Evolutionary conservation across 2,329 filamentous ascomycete species (phyloP).

Genomic region (Neodidymelliopsis sp.): DNA sequence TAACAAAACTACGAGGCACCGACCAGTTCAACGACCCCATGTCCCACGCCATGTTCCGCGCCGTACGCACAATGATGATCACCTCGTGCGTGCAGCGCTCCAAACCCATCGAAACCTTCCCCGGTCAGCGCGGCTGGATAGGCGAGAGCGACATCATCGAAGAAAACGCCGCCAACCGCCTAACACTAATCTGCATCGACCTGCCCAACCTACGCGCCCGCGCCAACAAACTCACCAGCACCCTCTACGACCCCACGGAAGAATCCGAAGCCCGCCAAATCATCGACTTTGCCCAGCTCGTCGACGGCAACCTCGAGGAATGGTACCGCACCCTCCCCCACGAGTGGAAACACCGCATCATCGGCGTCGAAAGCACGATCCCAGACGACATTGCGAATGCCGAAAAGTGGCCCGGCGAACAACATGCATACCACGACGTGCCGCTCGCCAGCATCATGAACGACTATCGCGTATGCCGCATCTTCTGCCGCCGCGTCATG

Average conservation of each 20-base stretch:
- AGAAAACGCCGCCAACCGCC: constrained; percentile 51
- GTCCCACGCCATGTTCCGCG: constrained; percentile 50
- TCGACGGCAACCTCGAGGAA: constrained; percentile 47
- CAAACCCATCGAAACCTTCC: constrained; percentile 50
- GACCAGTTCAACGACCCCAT: constrained; percentile 50
- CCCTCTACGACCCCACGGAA: constrained; percentile 26
- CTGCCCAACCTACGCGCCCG: constrained; percentile 48
- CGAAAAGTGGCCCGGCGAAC: constrained; percentile 48
- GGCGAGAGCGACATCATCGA: constrained; percentile 39
- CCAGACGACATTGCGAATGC: constrained; percentile 41
- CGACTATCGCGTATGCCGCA: constrained; percentile 51
- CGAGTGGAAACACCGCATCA: constrained; percentile 45
- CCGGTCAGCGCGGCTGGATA: constrained; percentile 45
- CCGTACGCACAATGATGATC: constrained; percentile 53
- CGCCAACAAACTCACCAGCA: constrained; percentile 40
- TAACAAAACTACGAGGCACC: constrained; percentile 49
- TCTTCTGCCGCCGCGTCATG: constrained; percentile 51
- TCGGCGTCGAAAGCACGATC: constrained; percentile 37
- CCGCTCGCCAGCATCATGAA: constrained; percentile 50
- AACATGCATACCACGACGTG: constrained; percentile 51
- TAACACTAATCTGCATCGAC: constrained; percentile 51
- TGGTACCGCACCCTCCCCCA: constrained; percentile 48
- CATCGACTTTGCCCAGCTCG: constrained; percentile 45
- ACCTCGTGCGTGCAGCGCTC: constrained; percentile 51
- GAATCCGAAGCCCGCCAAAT: constrained; percentile 43